These are phyloP conservation scores for Misopates orontium DNA, from an alignment of 257 asterid species.

Conservation along the genomic window DNA sequence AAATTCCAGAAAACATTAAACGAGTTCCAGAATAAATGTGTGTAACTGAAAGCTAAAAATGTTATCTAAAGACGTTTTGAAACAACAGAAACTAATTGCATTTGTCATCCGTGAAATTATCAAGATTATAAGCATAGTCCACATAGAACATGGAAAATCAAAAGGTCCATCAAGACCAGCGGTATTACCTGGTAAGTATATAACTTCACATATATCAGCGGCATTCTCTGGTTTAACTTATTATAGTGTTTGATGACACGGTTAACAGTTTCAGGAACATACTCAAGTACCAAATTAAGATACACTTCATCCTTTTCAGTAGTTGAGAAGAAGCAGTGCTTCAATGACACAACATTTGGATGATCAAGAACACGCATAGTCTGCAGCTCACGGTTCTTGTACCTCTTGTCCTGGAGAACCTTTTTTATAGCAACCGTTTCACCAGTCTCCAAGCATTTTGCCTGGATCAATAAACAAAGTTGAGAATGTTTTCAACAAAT, in stretches of 20 bases:
- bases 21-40: neutral
- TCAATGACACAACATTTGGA: slow-evolving; percentile 87
- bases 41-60: slow-evolving; percentile 14
- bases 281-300: slow-evolving; percentile 92
- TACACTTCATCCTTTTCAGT: slow-evolving; percentile 91
- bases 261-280: slow-evolving; percentile 94
- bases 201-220: slow-evolving; percentile 81
- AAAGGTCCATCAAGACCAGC: slow-evolving; percentile 2
- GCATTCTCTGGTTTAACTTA: slow-evolving; percentile 91
- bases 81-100: slow-evolving; percentile 6
- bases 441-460: slow-evolving; percentile 90
- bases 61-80: neutral
- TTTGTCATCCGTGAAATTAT: neutral
- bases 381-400: slow-evolving; percentile 90
- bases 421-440: slow-evolving; percentile 95
- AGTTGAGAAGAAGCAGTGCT: slow-evolving; percentile 97
- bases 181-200: slow-evolving; percentile 82
- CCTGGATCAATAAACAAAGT: slow-evolving; percentile 62
- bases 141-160: slow-evolving; percentile 11
- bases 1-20: neutral
- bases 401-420: slow-evolving; percentile 96
- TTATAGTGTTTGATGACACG: slow-evolving; percentile 89
- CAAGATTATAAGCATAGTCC: slow-evolving; percentile 5
- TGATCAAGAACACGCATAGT: slow-evolving; percentile 97
- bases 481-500: slow-evolving; percentile 27